Evolutionary conservation across 305 asterid genomes (phyloP).

Genomic region (Plantago lanceolata): DNA sequence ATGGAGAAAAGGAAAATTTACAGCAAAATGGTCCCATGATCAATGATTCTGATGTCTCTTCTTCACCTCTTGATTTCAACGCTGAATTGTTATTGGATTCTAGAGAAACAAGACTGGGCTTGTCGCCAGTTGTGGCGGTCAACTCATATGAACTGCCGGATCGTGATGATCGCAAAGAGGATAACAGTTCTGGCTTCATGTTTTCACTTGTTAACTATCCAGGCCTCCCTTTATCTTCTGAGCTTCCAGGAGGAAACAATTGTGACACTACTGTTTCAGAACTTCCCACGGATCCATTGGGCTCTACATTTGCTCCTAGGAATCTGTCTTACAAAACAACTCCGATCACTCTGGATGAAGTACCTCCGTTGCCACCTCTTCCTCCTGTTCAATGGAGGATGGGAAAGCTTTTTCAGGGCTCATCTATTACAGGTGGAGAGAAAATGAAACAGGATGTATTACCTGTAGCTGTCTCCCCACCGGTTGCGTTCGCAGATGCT

Average conservation of each 20-base stretch:
- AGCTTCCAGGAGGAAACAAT: constrained; percentile 32
- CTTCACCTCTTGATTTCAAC: constrained; percentile 21
- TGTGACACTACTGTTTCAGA: constrained; percentile 25
- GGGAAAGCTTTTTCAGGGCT: constrained; percentile 52
- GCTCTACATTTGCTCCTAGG: constrained; percentile 34
- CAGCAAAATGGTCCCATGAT: constrained; percentile 22
- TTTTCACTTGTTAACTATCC: constrained; percentile 23
- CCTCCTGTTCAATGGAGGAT: constrained; percentile 96
- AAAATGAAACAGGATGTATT: constrained; percentile 24
- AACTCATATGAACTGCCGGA: constrained; percentile 28
- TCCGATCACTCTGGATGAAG: constrained; percentile 44
- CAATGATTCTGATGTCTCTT: constrained; percentile 27
- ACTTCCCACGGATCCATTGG: constrained; percentile 27
- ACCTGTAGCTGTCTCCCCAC: constrained; percentile 29
- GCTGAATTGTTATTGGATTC: constrained; percentile 29
- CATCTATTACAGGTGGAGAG: constrained; percentile 36
- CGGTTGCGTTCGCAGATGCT: constrained; percentile 30
- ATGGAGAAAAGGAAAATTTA: constrained; percentile 35
- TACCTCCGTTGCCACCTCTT: constrained; percentile 95
- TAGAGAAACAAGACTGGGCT: constrained; percentile 31
- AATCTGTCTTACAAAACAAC: constrained; percentile 34
- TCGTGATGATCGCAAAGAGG: constrained; percentile 32
- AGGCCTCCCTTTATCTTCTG: constrained; percentile 31
- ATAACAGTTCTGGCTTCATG: constrained; percentile 21
- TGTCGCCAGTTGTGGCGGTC: constrained; percentile 27